Conservation (phyloP, 495 filamentous ascomycete genomes). For the Penicillium lagena region DNA sequence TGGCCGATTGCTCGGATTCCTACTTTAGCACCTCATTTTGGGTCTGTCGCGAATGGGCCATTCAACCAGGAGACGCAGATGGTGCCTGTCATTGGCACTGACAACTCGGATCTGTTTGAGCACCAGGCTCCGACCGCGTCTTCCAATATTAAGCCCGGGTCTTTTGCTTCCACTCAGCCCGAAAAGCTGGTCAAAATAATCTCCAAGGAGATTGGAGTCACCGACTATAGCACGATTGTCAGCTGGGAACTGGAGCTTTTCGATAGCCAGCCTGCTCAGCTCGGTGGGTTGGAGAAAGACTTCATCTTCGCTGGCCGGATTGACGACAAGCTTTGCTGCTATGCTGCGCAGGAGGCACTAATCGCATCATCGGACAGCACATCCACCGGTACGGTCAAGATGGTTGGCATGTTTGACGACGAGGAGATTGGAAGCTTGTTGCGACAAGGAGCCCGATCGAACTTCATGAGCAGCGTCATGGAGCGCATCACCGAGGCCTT, state of each 20-base stretch:
- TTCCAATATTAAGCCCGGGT: slow-evolving; percentile 37
- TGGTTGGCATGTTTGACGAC: slow-evolving; percentile 89
- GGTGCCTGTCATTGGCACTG: slow-evolving; percentile 87
- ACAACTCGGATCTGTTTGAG: slow-evolving; percentile 56
- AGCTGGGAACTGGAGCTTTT: slow-evolving; percentile 98
- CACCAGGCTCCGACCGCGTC: slow-evolving; percentile 14
- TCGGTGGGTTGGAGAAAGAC: slow-evolving; percentile 85
- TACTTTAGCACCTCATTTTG: slow-evolving; percentile 91
- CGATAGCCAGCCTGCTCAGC: slow-evolving; percentile 77
- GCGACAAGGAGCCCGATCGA: slow-evolving; percentile 82
- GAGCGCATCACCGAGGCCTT: slow-evolving; percentile 76
- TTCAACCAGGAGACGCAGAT: slow-evolving; percentile 91
- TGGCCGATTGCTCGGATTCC: slow-evolving; percentile 94
- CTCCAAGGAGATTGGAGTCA: slow-evolving; percentile 61
- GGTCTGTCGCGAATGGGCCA: slow-evolving; percentile 64
- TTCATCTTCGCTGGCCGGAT: slow-evolving; percentile 93
- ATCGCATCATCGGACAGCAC: slow-evolving; percentile 54
- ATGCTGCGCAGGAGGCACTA: slow-evolving; percentile 81
- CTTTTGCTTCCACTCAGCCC: slow-evolving; percentile 77
- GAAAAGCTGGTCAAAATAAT: slow-evolving; percentile 79
- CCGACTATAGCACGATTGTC: slow-evolving; percentile 64
- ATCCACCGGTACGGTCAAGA: slow-evolving; percentile 59
- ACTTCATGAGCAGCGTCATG: slow-evolving; percentile 74
- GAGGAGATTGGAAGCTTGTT: slow-evolving; percentile 91
- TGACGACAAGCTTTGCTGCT: slow-evolving; percentile 96